Conservation (phyloP, 164 flowering plant genomes). For the Chloranthus sessilifolius region DNA sequence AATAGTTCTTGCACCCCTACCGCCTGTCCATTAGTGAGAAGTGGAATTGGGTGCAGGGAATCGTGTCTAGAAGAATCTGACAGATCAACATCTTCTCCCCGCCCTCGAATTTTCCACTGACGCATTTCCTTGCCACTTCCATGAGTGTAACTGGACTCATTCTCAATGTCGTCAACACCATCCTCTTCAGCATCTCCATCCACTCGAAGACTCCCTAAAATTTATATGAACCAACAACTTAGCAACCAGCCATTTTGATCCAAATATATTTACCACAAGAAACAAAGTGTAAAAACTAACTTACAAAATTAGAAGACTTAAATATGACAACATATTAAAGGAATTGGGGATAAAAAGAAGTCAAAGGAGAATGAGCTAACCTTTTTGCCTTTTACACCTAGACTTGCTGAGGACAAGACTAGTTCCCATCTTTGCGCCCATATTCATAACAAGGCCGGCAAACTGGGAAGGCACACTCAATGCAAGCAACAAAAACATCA, state of each 20-base stretch:
- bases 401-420: slow-evolving; percentile 89
- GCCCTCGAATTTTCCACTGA: slow-evolving; percentile 37
- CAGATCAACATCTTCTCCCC: slow-evolving; percentile 66
- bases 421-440: slow-evolving; percentile 84
- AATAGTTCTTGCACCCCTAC: too few species aligned
- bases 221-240: neutral
- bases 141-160: slow-evolving; percentile 67
- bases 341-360: neutral
- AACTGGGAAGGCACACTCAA: slow-evolving; percentile 91
- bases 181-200: slow-evolving; percentile 99
- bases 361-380: slow-evolving; percentile 21
- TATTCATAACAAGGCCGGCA: slow-evolving; percentile 91
- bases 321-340: too few species aligned
- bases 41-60: slow-evolving; percentile 79
- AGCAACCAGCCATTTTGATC: too few species aligned
- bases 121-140: slow-evolving; percentile 41
- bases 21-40: slow-evolving; percentile 78
- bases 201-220: slow-evolving; percentile 90
- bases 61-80: slow-evolving; percentile 85
- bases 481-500: slow-evolving; percentile 87
- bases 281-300: too few species aligned
- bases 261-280: too few species aligned
- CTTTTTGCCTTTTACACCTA: slow-evolving; percentile 77
- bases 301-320: too few species aligned
- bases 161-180: slow-evolving; percentile 87